Percentiles rank a stretch among this genome's conserved stretches.
These are phyloP conservation scores for Rubroshorea leprosula DNA, from an alignment of 345 rosid genomes.

Conservation along the genomic window DNA sequence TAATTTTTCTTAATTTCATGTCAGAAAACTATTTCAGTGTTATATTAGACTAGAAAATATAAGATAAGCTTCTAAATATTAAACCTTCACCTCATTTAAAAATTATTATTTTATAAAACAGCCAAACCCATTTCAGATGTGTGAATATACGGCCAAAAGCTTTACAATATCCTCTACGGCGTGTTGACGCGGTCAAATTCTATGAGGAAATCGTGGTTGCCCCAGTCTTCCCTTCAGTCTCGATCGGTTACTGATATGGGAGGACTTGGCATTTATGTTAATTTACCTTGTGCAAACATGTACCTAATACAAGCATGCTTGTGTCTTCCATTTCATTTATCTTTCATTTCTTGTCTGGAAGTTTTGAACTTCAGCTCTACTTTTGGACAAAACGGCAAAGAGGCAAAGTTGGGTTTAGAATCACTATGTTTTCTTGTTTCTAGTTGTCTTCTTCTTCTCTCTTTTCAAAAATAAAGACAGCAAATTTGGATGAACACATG, in stretches of 20 bases:
- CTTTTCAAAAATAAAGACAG: background rate
- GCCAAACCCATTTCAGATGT: background rate
- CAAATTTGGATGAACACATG: background rate
- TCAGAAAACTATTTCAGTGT: too few relatives aligned
- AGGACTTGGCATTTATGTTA: background rate
- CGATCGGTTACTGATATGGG: conserved; percentile 8
- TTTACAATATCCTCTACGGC: conserved; percentile 18
- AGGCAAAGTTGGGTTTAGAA: background rate
- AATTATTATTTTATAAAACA: too few relatives aligned
- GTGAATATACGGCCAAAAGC: too few relatives aligned
- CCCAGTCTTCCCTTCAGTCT: conserved; percentile 8
- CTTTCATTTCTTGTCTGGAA: background rate
- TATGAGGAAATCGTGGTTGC: background rate
- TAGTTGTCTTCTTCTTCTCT: background rate
- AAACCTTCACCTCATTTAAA: too few relatives aligned
- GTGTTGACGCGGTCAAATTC: conserved; percentile 29
- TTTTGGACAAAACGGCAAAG: background rate
- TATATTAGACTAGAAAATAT: too few relatives aligned
- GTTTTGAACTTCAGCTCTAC: background rate
- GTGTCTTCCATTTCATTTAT: background rate
- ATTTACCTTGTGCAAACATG: background rate
- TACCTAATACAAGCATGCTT: background rate
- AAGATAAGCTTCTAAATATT: too few relatives aligned
- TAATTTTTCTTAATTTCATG: too few relatives aligned
- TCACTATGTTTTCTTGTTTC: background rate